phyloP scores from a whole-genome alignment of 2,329 filamentous ascomycete species.

The Claviceps sp. region DNA sequence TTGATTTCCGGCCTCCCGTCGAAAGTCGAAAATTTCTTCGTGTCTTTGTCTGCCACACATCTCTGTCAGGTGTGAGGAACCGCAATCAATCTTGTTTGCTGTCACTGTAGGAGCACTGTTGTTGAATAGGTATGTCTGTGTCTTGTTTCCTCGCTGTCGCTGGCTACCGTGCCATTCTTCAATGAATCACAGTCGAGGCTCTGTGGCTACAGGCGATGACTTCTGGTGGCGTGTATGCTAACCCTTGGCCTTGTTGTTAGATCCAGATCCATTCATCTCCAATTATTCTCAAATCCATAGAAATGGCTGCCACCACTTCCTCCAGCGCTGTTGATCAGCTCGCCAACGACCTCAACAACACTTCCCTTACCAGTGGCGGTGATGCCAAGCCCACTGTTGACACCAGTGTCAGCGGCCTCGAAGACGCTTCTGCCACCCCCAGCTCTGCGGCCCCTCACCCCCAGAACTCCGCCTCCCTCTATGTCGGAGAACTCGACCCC shows the following conservation, averaged over 20 bases:
- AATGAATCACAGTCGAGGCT: slow-evolving; percentile 1
- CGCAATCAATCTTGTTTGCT: background rate
- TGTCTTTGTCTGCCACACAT: slow-evolving; percentile 3
- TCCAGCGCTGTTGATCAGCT: slow-evolving; percentile 63
- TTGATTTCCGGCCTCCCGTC: slow-evolving; percentile 7
- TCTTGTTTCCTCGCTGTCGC: background rate
- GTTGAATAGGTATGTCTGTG: slow-evolving; percentile 3
- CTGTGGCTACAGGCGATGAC: background rate
- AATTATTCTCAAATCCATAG: slow-evolving; percentile 13
- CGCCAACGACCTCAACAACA: slow-evolving; percentile 61
- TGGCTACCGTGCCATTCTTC: too few relatives aligned
- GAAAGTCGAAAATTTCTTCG: slow-evolving; percentile 2
- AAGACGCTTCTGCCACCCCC: slow-evolving; percentile 55
- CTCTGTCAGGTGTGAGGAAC: slow-evolving; percentile 1
- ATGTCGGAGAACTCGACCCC: slow-evolving; percentile 95
- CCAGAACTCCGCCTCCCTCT: slow-evolving; percentile 92
- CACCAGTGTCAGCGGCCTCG: slow-evolving; percentile 48
- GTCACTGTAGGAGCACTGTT: background rate
- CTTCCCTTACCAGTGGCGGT: slow-evolving; percentile 54
- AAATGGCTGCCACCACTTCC: slow-evolving; percentile 48
- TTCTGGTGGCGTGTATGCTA: background rate
- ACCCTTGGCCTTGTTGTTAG: background rate
- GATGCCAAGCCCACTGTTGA: slow-evolving; percentile 58
- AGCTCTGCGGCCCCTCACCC: slow-evolving; percentile 64
- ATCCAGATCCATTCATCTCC: slow-evolving; percentile 4